Conservation (phyloP, 1,139 yeast genomes). For the Yamadazyma triangularis region DNA sequence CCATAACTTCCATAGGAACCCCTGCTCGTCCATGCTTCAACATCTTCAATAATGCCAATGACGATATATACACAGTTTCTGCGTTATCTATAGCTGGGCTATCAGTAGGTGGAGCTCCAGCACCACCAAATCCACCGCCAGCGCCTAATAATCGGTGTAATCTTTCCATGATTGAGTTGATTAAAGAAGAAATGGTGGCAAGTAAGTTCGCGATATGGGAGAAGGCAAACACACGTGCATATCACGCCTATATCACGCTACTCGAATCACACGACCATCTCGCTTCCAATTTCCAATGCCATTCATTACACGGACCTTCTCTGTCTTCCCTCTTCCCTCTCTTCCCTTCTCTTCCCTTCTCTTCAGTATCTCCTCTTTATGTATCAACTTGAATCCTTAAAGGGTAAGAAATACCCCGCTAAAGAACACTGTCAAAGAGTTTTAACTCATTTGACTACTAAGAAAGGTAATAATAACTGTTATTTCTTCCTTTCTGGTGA, state of each 20-base stretch:
- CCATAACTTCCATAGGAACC: slow-evolving; percentile 99
- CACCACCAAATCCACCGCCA: slow-evolving; percentile 55
- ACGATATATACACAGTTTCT: slow-evolving; percentile 94
- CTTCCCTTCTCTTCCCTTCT: too few species aligned
- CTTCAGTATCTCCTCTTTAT: too few species aligned
- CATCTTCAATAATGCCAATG: slow-evolving; percentile 93
- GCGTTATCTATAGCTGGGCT: slow-evolving; percentile 89
- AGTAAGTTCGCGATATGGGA: too few species aligned
- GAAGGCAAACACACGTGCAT: too few species aligned
- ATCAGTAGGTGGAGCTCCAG: slow-evolving; percentile 48
- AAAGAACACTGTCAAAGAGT: slow-evolving; percentile 61
- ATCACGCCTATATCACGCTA: too few species aligned
- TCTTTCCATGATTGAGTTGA: slow-evolving; percentile 64
- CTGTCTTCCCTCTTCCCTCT: too few species aligned
- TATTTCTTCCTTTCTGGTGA: slow-evolving; percentile 67
- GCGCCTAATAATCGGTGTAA: slow-evolving; percentile 68
- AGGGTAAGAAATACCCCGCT: slow-evolving; percentile 63
- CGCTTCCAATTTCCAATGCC: too few species aligned
- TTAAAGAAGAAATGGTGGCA: too few species aligned
- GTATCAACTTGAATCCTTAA: slow-evolving; percentile 11
- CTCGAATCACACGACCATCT: too few species aligned
- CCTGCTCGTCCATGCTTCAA: slow-evolving; percentile 98
- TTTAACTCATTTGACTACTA: slow-evolving; percentile 33
- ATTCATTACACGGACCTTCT: too few species aligned
- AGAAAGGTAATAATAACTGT: slow-evolving; percentile 13